Evolutionary conservation across 306 rosid species (phyloP).

Genomic region (Ochetophila trinervis): DNA sequence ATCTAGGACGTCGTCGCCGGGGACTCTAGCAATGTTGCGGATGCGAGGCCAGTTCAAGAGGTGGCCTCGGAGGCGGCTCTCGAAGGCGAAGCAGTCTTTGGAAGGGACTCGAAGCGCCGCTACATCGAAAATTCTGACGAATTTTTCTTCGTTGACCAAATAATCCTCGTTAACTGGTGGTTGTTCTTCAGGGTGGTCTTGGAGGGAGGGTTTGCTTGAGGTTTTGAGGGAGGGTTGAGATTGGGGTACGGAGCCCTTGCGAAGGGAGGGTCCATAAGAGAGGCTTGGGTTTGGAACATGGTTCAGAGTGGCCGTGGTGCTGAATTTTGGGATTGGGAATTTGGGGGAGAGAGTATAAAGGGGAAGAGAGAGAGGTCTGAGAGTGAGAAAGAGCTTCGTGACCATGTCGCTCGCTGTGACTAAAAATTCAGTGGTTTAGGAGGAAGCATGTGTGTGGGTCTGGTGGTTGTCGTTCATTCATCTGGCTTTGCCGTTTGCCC

Average conservation of each 20-base stretch:
- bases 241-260: slow-evolving; percentile 32
- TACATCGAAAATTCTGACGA: slow-evolving; percentile 59
- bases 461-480: no score
- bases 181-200: slow-evolving; percentile 8
- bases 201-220: not conserved
- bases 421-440: no score
- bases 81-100: slow-evolving; percentile 63
- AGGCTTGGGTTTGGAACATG: slow-evolving; percentile 15
- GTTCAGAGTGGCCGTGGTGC: slow-evolving; percentile 14
- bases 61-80: slow-evolving; percentile 81
- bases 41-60: slow-evolving; percentile 94
- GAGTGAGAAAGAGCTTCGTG: slow-evolving; percentile 30
- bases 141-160: slow-evolving; percentile 40
- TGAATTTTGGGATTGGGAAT: slow-evolving; percentile 20
- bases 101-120: slow-evolving; percentile 85
- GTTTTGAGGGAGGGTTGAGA: slow-evolving; percentile 10
- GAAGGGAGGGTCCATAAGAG: slow-evolving; percentile 79
- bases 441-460: no score
- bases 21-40: slow-evolving; percentile 80
- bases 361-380: slow-evolving; percentile 34
- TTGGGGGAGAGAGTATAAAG: slow-evolving; percentile 26
- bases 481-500: no score
- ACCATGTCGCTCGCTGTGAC: slow-evolving; percentile 14
- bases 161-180: slow-evolving; percentile 8
- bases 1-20: slow-evolving; percentile 72